These are phyloP conservation scores for Daldinia decipiens DNA, from an alignment of 495 filamentous ascomycete genomes.

Conservation along the genomic window DNA sequence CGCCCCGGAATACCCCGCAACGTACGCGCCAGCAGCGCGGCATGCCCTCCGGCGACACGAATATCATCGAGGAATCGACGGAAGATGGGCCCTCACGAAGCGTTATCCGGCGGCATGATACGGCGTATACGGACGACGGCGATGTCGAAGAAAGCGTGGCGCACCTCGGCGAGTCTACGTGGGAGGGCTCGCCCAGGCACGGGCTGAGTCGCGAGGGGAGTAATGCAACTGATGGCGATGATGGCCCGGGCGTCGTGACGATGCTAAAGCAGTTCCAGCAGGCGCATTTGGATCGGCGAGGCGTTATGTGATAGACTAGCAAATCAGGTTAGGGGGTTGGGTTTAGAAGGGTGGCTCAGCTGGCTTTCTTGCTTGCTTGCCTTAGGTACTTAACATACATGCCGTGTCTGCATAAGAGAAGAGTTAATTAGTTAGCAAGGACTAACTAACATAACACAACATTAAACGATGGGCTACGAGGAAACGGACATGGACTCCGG, in stretches of 20 bases:
- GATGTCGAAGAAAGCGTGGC: conserved; percentile 62
- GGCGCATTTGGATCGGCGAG: conserved; percentile 72
- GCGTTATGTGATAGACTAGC: conserved; percentile 47
- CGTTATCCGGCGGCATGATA: conserved; percentile 74
- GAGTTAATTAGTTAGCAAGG: no score
- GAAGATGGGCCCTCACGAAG: conserved; percentile 71
- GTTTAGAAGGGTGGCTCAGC: no score
- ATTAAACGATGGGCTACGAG: no score
- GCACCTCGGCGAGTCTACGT: conserved; percentile 62
- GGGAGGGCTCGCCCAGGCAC: conserved; percentile 59
- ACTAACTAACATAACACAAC: no score
- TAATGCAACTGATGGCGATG: conserved; percentile 49
- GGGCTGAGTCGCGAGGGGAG: conserved; percentile 57
- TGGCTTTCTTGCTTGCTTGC: no score
- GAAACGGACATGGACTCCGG: no score
- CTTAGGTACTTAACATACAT: no score
- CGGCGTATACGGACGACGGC: conserved; percentile 63
- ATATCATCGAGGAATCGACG: conserved; percentile 60
- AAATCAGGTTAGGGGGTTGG: no score
- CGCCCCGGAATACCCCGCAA: conserved; percentile 58
- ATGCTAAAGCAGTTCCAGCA: conserved; percentile 92
- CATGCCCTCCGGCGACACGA: conserved; percentile 52
- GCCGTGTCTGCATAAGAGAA: no score
- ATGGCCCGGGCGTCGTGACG: conserved; percentile 77
- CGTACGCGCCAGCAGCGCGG: conserved; percentile 54